A percentile compares a stretch with the other conserved stretches of the same genome.
These are phyloP conservation scores for Lactarius trivialis DNA, from an alignment of 768 basidiomycete species.

Conservation along the genomic window DNA sequence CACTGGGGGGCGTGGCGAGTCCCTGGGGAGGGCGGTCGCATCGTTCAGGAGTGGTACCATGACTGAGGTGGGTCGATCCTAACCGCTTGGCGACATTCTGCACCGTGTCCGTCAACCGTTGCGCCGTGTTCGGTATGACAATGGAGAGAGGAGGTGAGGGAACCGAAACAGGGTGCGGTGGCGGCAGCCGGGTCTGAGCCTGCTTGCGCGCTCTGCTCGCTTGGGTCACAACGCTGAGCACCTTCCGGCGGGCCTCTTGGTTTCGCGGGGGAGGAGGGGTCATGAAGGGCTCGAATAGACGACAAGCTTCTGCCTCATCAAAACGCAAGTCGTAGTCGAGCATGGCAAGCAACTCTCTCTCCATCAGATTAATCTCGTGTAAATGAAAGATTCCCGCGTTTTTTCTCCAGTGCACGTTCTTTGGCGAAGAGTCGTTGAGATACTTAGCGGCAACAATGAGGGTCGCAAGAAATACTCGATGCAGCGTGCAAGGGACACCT, in stretches of 20 bases:
- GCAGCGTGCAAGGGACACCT: slow-evolving; percentile 85
- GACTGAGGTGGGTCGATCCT: slow-evolving; percentile 36
- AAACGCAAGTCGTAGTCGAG: slow-evolving; percentile 92
- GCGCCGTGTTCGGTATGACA: slow-evolving; percentile 23
- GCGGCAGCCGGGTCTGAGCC: slow-evolving; percentile 38
- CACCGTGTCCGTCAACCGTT: slow-evolving; percentile 44
- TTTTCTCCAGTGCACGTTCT: slow-evolving; percentile 88
- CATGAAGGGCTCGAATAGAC: slow-evolving; percentile 66
- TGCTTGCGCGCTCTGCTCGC: slow-evolving; percentile 49
- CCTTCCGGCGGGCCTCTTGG: slow-evolving; percentile 43
- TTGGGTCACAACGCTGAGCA: slow-evolving; percentile 48
- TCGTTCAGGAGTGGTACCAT: slow-evolving; percentile 21
- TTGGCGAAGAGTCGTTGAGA: slow-evolving; percentile 92
- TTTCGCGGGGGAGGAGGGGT: slow-evolving; percentile 20
- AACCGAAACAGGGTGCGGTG: background rate
- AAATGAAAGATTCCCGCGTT: slow-evolving; percentile 74
- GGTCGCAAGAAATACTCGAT: slow-evolving; percentile 92
- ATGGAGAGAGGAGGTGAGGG: slow-evolving; percentile 23
- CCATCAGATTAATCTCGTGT: slow-evolving; percentile 90
- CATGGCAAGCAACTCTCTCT: slow-evolving; percentile 87
- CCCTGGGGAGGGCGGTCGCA: slow-evolving; percentile 5
- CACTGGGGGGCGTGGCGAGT: slow-evolving; percentile 13
- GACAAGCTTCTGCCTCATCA: slow-evolving; percentile 68
- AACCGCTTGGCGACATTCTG: slow-evolving; percentile 54
- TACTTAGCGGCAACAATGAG: slow-evolving; percentile 97